Conservation (phyloP, 139 green algal species). For the Tetradesmus lagerheimii region DNA sequence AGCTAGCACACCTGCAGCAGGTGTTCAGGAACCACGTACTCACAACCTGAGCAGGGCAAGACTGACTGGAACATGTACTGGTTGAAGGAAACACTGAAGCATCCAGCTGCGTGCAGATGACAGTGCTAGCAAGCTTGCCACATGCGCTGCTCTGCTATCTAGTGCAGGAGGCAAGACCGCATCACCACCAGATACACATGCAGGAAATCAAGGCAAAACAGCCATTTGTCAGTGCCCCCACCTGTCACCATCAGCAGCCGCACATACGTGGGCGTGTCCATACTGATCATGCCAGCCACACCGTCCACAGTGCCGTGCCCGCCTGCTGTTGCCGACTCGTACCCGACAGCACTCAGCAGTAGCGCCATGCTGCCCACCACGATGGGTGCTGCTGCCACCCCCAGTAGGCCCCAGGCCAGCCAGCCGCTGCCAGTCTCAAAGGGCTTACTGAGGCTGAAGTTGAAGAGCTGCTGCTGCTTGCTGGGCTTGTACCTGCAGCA, state of each 20-base stretch:
- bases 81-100: neutral
- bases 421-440: conserved; percentile 78
- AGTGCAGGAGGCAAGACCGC: too few relatives aligned
- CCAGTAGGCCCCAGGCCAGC: conserved; percentile 81
- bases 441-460: conserved; percentile 58
- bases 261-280: conserved; percentile 77
- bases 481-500: neutral
- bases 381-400: conserved; percentile 69
- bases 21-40: too few relatives aligned
- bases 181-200: too few relatives aligned
- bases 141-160: neutral
- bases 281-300: conserved; percentile 76
- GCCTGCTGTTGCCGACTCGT: conserved; percentile 51
- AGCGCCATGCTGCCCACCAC: conserved; percentile 68
- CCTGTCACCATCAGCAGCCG: conserved; percentile 63
- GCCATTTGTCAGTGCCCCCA: conserved; percentile 8
- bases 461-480: conserved; percentile 49
- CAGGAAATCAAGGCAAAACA: too few relatives aligned
- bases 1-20: conserved; percentile 71
- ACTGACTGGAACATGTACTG: neutral
- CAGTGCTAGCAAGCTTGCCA: neutral
- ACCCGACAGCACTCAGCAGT: conserved; percentile 56
- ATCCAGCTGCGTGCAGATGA: neutral
- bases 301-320: conserved; percentile 81
- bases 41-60: too few relatives aligned